Conservation (phyloP, 1,284 basidiomycete species). For the Apiotrichum domesticum region DNA sequence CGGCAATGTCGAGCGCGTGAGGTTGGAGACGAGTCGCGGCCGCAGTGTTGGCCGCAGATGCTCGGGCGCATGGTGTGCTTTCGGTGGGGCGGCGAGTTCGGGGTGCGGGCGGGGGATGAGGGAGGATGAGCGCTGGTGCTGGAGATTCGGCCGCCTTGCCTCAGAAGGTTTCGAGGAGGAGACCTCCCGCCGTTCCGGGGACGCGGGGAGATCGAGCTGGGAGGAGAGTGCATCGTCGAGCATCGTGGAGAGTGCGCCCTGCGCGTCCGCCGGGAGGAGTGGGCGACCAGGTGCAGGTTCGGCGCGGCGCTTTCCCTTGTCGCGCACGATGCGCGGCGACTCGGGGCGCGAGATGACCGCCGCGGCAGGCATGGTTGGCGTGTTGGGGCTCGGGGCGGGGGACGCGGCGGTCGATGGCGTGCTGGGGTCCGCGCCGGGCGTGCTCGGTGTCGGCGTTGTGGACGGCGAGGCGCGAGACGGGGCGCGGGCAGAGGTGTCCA, state of each 20-base stretch:
- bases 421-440: neutral
- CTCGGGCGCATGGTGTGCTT: neutral
- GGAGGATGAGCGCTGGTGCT: neutral
- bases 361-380: neutral
- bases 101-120: neutral
- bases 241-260: conserved; percentile 6
- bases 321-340: neutral
- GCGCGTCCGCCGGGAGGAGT: neutral
- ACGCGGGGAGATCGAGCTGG: conserved; percentile 15
- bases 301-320: conserved; percentile 24
- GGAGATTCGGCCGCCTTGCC: neutral
- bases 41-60: conserved; percentile 6
- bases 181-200: neutral
- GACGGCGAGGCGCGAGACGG: too few relatives aligned
- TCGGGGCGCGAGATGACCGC: neutral
- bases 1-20: conserved; percentile 33
- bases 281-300: conserved; percentile 4
- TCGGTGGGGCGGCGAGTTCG: conserved; percentile 1
- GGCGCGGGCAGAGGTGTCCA: too few relatives aligned
- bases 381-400: neutral
- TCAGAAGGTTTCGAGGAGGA: neutral
- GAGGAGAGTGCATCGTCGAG: conserved; percentile 33
- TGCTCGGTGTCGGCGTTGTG: neutral
- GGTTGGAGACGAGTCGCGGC: conserved; percentile 33
- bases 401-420: neutral